These are phyloP conservation scores for Saccharomycopsis hybrid DNA, from an alignment of 1,139 yeast species.

Conservation along the genomic window DNA sequence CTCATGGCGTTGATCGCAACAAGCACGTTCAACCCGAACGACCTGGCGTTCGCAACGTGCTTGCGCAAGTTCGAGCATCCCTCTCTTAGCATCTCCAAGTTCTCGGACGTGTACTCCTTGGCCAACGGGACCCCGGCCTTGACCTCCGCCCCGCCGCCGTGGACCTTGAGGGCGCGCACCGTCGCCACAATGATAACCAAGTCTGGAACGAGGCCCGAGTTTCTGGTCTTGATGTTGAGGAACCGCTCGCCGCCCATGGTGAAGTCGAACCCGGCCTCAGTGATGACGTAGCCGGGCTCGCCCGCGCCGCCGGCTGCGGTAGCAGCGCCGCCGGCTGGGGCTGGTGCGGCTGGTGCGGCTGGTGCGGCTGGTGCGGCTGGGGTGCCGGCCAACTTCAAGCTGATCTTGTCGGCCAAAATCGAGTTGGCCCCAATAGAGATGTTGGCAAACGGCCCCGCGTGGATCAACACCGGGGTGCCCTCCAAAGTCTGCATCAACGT, in stretches of 20 bases:
- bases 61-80: constrained; percentile 91
- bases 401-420: constrained; percentile 91
- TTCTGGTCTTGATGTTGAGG: constrained; percentile 91
- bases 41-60: constrained; percentile 82
- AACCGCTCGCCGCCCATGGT: constrained; percentile 99
- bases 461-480: constrained; percentile 97
- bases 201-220: constrained; percentile 87
- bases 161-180: constrained; percentile 92
- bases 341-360: constrained; percentile 7
- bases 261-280: constrained; percentile 98
- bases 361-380: background rate
- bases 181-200: constrained; percentile 95
- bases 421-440: constrained; percentile 96
- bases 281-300: constrained; percentile 86
- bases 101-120: constrained; percentile 77
- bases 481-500: constrained; percentile 97
- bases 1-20: constrained; percentile 94
- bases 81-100: constrained; percentile 69
- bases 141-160: constrained; percentile 98
- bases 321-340: constrained; percentile 21
- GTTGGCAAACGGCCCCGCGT: constrained; percentile 98
- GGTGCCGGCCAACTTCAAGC: constrained; percentile 82
- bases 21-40: constrained; percentile 88
- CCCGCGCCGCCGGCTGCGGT: constrained; percentile 41
- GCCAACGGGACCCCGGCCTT: constrained; percentile 93